Conservation (phyloP, 805 yeast genomes). For the Jamesozyma hellenica region DNA sequence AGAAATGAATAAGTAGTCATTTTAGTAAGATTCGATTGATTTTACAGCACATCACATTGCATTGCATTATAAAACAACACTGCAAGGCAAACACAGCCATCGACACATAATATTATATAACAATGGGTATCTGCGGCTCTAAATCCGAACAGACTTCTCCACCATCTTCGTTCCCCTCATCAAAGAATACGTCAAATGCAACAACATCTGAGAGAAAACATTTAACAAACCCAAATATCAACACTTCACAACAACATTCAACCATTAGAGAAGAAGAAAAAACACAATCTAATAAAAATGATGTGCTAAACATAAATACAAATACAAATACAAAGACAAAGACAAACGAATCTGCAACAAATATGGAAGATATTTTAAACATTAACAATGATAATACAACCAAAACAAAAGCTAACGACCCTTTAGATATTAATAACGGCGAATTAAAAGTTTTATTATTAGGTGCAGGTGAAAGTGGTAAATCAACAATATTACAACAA, state of each 20-base stretch:
- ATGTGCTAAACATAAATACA: no score
- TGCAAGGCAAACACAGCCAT: no score
- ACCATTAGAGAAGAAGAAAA: not conserved
- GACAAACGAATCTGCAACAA: not conserved
- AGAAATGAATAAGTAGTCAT: no score
- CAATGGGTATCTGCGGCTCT: conserved; percentile 8
- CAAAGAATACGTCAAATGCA: no score
- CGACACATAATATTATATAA: no score
- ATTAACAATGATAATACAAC: not conserved
- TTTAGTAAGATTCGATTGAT: no score
- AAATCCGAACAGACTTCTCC: conserved; percentile 1
- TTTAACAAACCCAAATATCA: not conserved
- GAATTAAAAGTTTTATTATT: conserved; percentile 54
- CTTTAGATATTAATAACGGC: conserved; percentile 2
- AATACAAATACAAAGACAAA: no score
- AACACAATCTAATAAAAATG: no score
- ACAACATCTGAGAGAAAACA: no score
- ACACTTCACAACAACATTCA: not conserved
- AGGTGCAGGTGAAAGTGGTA: conserved; percentile 63
- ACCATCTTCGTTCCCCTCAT: no score
- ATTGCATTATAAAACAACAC: no score
- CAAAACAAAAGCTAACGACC: not conserved
- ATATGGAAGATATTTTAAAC: not conserved
- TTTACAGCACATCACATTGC: not conserved
- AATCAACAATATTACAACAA: conserved; percentile 33